A percentile compares a stretch with the other conserved stretches of the same genome.
Conservation (phyloP, 2,329 filamentous ascomycete species). For the Colletotrichum chlorophyti region DNA sequence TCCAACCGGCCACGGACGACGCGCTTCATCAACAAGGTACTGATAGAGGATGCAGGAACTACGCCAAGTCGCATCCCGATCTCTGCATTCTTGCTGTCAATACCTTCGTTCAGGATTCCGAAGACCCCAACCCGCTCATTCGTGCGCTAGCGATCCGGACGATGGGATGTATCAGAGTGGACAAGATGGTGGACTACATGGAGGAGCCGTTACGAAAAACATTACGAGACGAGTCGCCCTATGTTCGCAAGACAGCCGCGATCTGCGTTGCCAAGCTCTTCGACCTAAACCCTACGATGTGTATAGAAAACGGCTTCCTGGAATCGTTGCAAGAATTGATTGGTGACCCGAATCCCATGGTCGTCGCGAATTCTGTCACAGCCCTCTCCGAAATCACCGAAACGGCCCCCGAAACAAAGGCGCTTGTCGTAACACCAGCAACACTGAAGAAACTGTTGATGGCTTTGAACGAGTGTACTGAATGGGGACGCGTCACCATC, state of each 20-base stretch:
- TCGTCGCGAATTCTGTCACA: slow-evolving; percentile 96
- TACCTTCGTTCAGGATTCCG: slow-evolving; percentile 98
- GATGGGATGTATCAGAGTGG: slow-evolving; percentile 97
- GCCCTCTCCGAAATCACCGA: slow-evolving; percentile 92
- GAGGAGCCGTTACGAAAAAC: slow-evolving; percentile 97
- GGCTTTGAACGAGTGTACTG: slow-evolving; percentile 96
- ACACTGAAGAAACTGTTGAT: slow-evolving; percentile 95
- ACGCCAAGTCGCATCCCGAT: slow-evolving; percentile 98
- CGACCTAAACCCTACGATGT: slow-evolving; percentile 90
- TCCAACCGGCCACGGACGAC: slow-evolving; percentile 2
- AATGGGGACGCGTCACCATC: slow-evolving; percentile 97
- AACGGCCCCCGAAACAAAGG: slow-evolving; percentile 87
- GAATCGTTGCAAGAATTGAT: slow-evolving; percentile 95
- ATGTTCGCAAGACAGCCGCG: slow-evolving; percentile 96
- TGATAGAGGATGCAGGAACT: slow-evolving; percentile 73
- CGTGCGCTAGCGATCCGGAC: slow-evolving; percentile 94
- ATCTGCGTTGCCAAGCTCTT: slow-evolving; percentile 98
- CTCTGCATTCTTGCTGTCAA: slow-evolving; percentile 98
- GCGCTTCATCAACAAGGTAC: slow-evolving; percentile 4
- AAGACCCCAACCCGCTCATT: slow-evolving; percentile 96
- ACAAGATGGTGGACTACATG: slow-evolving; percentile 99
- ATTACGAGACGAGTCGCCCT: slow-evolving; percentile 94
- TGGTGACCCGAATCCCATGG: slow-evolving; percentile 97
- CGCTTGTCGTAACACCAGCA: slow-evolving; percentile 80
- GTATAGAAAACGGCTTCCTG: slow-evolving; percentile 95